Conservation (phyloP, 768 basidiomycete genomes). For the Porpolomopsis calyptriformis region DNA sequence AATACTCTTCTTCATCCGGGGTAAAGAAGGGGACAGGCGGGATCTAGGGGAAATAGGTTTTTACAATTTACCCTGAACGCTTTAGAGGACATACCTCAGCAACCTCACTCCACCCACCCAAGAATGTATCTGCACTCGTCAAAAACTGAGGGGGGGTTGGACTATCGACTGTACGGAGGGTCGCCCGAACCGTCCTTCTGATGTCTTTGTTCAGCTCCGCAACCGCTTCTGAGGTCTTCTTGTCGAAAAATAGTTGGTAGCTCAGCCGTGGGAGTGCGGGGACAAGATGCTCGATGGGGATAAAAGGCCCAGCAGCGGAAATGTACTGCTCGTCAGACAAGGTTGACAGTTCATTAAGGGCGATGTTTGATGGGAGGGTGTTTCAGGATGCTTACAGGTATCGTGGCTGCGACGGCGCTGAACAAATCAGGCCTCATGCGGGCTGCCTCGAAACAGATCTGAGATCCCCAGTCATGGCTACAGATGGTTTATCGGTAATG, state of each 20-base stretch:
- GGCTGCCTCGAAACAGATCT: slow-evolving; percentile 58
- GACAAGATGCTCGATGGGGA: slow-evolving; percentile 33
- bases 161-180: slow-evolving; percentile 39
- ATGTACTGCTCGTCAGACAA: slow-evolving; percentile 40
- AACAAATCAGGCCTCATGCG: slow-evolving; percentile 58
- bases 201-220: slow-evolving; percentile 47
- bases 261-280: slow-evolving; percentile 38
- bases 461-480: slow-evolving; percentile 72
- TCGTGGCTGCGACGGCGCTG: slow-evolving; percentile 42
- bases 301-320: slow-evolving; percentile 38
- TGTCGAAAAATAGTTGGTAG: slow-evolving; percentile 57
- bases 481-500: background rate
- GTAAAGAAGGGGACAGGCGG: slow-evolving; percentile 53
- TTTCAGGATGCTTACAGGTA: slow-evolving; percentile 45
- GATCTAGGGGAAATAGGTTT: slow-evolving; percentile 29
- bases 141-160: slow-evolving; percentile 50
- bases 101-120: slow-evolving; percentile 41
- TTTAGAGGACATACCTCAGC: slow-evolving; percentile 25
- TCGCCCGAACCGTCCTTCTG: slow-evolving; percentile 46
- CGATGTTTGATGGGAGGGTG: background rate
- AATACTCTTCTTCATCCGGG: slow-evolving; percentile 55
- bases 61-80: background rate
- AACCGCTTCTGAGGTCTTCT: slow-evolving; percentile 34
- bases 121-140: slow-evolving; percentile 35
- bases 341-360: background rate